Base-by-base conservation (phyloP, 768 basidiomycete genomes). In the Naganishia friedmannii region DNA sequence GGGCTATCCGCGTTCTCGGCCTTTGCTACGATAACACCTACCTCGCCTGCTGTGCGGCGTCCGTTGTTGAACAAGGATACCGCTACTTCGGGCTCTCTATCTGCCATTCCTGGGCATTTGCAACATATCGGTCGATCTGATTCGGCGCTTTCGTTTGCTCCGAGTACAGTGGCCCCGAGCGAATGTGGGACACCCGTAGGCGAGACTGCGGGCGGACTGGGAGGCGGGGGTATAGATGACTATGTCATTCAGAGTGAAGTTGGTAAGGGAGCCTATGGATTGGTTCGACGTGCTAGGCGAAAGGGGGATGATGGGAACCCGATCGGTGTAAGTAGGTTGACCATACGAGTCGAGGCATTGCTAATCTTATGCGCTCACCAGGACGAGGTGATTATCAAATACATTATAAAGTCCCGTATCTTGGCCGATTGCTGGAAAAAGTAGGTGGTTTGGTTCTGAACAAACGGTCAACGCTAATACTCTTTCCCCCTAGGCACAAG, bases 351-450 rank as follows among this genome's bases (percentile, higher is more conserved):
- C 48, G 12, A 12, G 19, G 42, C 8, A 1, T 19, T 45, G 45
- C 53, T n/a, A n/a, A 17, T 69, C 63, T 68, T 71, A 26, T 28
- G 51, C 8, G 32, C 39, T 92, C 26, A n/a, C 31, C 26, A 63
- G 60, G 89, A 93, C 3, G 88, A 90, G 45, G 83, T 96, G 70
- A 89, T 99, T 75, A 93, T 99, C 82, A 99, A 99, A 78, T 94
- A 96, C 82, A 89, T 98, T 77, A 94, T 98, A 84, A 98, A 98
- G 82, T 93, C 92, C 56, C 90, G 96, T 65, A 99, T 99, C 70
- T 86, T 99, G 65, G 95, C 95, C 34, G 95, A 99, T 83, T 98
- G 95, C 81, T 99, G 96, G 96, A 98, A 98, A 84, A 91, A 80
- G 79, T 78, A 67, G 72, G 76, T 72, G 4, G 29, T 21, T 19